Evolutionary conservation across 192 early-diverging fungal genomes (phyloP).

Genomic region (Entophlyctis luteolus): DNA sequence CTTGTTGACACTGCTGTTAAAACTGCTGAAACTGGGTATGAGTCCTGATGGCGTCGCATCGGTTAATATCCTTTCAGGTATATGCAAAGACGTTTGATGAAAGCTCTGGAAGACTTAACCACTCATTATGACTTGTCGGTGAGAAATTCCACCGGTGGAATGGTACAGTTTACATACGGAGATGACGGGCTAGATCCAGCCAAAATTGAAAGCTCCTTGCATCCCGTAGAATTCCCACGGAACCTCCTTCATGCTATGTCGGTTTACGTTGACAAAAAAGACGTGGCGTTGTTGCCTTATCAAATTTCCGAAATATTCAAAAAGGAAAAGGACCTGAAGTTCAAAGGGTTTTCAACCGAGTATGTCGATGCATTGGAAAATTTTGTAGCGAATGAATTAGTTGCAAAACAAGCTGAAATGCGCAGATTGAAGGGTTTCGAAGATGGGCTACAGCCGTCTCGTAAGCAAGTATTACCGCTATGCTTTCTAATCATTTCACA

Average conservation of each 20-base stretch:
- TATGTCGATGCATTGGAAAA: conserved; percentile 61
- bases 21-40: conserved; percentile 97
- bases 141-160: conserved; percentile 80
- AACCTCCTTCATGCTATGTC: conserved; percentile 66
- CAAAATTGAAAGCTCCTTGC: conserved; percentile 81
- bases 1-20: conserved; percentile 99
- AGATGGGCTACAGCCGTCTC: background rate
- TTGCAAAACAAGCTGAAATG: conserved; percentile 52
- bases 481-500: background rate
- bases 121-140: conserved; percentile 95
- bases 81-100: conserved; percentile 16
- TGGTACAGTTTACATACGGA: conserved; percentile 95
- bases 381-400: conserved; percentile 52
- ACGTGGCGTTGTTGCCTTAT: conserved; percentile 56
- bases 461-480: background rate
- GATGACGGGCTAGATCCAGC: conserved; percentile 95
- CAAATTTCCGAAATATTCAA: conserved; percentile 57
- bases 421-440: conserved; percentile 51
- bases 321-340: conserved; percentile 40
- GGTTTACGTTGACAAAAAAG: conserved; percentile 19
- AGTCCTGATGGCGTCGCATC: conserved; percentile 61
- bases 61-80: conserved; percentile 71
- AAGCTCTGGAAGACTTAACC: conserved; percentile 91
- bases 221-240: conserved; percentile 83
- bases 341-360: conserved; percentile 52